Conservation (phyloP, 139 green algal genomes). For the Astrephomene gubernaculifera region DNA sequence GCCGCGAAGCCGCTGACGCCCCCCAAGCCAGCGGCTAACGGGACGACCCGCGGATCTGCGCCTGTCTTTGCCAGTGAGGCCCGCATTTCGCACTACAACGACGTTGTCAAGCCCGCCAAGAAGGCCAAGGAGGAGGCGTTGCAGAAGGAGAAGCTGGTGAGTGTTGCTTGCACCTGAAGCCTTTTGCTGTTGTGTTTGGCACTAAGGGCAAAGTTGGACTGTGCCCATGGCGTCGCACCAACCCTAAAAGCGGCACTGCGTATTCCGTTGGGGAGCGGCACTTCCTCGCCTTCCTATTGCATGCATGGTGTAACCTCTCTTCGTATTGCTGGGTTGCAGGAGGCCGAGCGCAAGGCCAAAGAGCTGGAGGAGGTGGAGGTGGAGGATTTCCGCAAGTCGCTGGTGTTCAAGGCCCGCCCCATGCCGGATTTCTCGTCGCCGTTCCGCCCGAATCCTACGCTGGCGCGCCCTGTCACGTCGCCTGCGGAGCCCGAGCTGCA, state of each 20-base stretch:
- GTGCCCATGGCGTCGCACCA: too few species aligned
- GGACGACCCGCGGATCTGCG: conserved; percentile 21
- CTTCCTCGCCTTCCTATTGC: too few species aligned
- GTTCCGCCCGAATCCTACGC: conserved; percentile 35
- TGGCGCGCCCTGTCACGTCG: conserved; percentile 16
- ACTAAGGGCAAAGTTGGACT: neutral
- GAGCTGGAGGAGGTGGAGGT: conserved; percentile 49
- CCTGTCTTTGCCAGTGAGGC: conserved; percentile 37
- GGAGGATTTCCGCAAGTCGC: conserved; percentile 48
- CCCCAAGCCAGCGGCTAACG: conserved; percentile 17
- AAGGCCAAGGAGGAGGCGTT: conserved; percentile 11
- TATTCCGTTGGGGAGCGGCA: too few species aligned
- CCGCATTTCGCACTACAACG: conserved; percentile 43
- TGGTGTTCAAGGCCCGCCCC: conserved; percentile 48
- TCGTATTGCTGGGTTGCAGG: neutral
- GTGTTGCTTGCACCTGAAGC: neutral
- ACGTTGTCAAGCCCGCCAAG: conserved; percentile 47
- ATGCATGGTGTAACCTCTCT: too few species aligned
- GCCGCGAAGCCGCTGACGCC: conserved; percentile 16
- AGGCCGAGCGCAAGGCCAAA: conserved; percentile 21
- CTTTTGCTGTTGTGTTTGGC: neutral
- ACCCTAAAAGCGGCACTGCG: too few species aligned
- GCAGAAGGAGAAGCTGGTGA: conserved; percentile 48
- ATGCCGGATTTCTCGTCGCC: conserved; percentile 52
- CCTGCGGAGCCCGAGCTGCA: conserved; percentile 14